Evolutionary conservation across 345 rosid species (phyloP).

Genomic region (Pugionium cornutum): DNA sequence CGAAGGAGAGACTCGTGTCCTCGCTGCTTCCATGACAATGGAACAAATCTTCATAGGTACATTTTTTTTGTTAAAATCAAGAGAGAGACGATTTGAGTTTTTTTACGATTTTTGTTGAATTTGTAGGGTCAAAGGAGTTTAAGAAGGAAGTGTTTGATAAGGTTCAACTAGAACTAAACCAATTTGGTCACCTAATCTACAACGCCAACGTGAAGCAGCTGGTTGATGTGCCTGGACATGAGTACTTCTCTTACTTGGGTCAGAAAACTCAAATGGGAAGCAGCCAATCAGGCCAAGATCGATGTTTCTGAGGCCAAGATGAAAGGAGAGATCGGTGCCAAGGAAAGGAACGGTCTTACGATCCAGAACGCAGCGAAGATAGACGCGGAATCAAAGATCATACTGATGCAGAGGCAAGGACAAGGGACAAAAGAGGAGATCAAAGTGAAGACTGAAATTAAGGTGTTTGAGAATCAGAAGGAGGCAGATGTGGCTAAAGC

Average conservation of each 20-base stretch:
- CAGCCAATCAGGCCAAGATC: constrained; percentile 71
- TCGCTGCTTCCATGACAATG: constrained; percentile 93
- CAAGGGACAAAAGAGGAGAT: constrained; percentile 74
- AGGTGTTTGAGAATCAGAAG: constrained; percentile 68
- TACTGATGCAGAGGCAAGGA: constrained; percentile 58
- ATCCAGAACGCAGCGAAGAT: constrained; percentile 74
- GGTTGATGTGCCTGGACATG: constrained; percentile 81
- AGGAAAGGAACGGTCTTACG: constrained; percentile 58
- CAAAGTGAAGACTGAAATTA: constrained; percentile 59
- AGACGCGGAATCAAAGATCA: constrained; percentile 71
- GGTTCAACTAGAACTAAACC: constrained; percentile 73
- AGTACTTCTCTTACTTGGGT: constrained; percentile 82
- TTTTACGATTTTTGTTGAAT: background rate
- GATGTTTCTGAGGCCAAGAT: constrained; percentile 78
- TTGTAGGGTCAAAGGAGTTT: constrained; percentile 57
- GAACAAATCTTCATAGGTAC: constrained; percentile 68
- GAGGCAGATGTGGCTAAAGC: constrained; percentile 79
- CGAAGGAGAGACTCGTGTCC: constrained; percentile 85
- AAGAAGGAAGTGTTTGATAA: constrained; percentile 76
- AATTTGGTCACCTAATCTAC: constrained; percentile 69
- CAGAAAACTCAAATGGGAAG: constrained; percentile 93
- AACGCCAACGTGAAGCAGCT: constrained; percentile 85
- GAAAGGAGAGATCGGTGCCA: constrained; percentile 81
- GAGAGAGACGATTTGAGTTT: no score
- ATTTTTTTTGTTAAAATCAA: no score